Evolutionary conservation across 2,329 filamentous ascomycete genomes (phyloP).

Genomic region (Aspergillus flavus): DNA sequence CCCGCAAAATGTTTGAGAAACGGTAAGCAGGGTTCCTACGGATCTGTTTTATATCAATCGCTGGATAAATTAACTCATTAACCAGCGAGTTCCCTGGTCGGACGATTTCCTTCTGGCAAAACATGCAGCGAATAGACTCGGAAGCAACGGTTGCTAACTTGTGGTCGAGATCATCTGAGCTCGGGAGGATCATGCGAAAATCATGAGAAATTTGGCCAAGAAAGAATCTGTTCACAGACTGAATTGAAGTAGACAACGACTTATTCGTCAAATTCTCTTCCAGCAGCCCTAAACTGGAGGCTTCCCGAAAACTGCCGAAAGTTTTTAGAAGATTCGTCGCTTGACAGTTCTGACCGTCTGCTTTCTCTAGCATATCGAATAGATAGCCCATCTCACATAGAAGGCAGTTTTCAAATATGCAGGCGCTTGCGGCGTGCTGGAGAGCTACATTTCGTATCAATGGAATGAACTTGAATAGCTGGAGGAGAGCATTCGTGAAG

Average conservation of each 20-base stretch:
- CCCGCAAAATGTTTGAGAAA: slow-evolving; percentile 91
- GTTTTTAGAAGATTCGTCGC: slow-evolving; percentile 93
- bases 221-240: slow-evolving; percentile 82
- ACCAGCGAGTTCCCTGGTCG: slow-evolving; percentile 77
- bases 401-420: slow-evolving; percentile 79
- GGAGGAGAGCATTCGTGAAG: slow-evolving; percentile 89
- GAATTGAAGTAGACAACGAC: slow-evolving; percentile 78
- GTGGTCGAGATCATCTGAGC: slow-evolving; percentile 69
- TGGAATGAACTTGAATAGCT: slow-evolving; percentile 89
- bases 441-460: slow-evolving; percentile 84
- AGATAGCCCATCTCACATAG: slow-evolving; percentile 93
- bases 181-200: slow-evolving; percentile 67
- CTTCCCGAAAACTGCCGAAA: slow-evolving; percentile 79
- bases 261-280: slow-evolving; percentile 79
- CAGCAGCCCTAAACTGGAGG: slow-evolving; percentile 74
- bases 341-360: slow-evolving; percentile 89
- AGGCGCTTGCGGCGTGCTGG: slow-evolving; percentile 83
- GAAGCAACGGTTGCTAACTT: slow-evolving; percentile 52
- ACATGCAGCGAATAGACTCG: slow-evolving; percentile 74
- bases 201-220: slow-evolving; percentile 79
- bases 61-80: slow-evolving; percentile 83
- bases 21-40: slow-evolving; percentile 53
- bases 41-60: slow-evolving; percentile 54
- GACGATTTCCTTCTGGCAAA: slow-evolving; percentile 84
- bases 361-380: slow-evolving; percentile 98